phyloP scores from a whole-genome alignment of 768 basidiomycete species.

The Amanita exitialis region DNA sequence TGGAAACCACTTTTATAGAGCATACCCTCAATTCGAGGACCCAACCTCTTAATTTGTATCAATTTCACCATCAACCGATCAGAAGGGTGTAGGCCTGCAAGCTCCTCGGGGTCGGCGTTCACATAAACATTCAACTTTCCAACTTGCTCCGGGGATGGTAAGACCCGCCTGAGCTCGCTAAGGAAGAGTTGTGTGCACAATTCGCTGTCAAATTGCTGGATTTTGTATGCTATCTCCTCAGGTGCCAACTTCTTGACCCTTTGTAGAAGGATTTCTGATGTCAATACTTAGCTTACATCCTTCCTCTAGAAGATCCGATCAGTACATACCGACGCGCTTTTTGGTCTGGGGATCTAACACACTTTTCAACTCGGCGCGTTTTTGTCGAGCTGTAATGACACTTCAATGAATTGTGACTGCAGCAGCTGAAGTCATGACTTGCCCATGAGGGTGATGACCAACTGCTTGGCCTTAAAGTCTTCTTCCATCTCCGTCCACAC shows the following conservation, averaged over 20 bases:
- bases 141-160: slow-evolving; percentile 88
- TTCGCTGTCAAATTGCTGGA: slow-evolving; percentile 80
- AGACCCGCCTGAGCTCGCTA: slow-evolving; percentile 75
- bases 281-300: slow-evolving; percentile 1
- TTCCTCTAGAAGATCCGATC: not conserved
- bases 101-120: slow-evolving; percentile 77
- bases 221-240: slow-evolving; percentile 75
- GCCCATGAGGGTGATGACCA: slow-evolving; percentile 88
- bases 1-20: slow-evolving; percentile 84
- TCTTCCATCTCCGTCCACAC: slow-evolving; percentile 97
- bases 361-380: slow-evolving; percentile 82
- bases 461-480: slow-evolving; percentile 93
- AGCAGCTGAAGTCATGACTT: slow-evolving; percentile 12
- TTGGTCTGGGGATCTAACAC: slow-evolving; percentile 87
- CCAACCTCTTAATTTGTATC: slow-evolving; percentile 87
- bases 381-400: slow-evolving; percentile 55
- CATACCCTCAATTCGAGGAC: slow-evolving; percentile 91
- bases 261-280: slow-evolving; percentile 83
- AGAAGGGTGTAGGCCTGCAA: slow-evolving; percentile 83
- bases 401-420: slow-evolving; percentile 8
- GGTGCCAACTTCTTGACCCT: slow-evolving; percentile 76
- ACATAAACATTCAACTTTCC: slow-evolving; percentile 88
- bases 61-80: slow-evolving; percentile 96
- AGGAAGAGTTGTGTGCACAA: slow-evolving; percentile 86
- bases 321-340: slow-evolving; percentile 79